Evolutionary conservation across 129 eudicot genomes (phyloP).

Genomic region (Saussurea involucrata): DNA sequence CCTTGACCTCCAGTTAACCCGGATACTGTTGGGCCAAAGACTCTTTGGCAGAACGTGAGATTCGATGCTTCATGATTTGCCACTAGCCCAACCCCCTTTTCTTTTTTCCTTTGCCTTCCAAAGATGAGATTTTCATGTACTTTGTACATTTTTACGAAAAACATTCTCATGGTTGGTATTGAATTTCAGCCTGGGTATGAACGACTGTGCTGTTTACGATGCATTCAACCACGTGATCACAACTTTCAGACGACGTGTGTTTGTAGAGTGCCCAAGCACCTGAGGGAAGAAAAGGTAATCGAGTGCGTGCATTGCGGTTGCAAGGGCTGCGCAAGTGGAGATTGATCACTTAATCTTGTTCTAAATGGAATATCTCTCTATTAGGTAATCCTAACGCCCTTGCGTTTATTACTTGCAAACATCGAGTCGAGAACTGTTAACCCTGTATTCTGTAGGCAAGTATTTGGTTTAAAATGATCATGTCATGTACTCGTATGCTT

Average conservation of each 20-base stretch:
- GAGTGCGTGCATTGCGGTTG: constrained; percentile 92
- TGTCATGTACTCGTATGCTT: constrained; percentile 13
- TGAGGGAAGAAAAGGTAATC: constrained; percentile 72
- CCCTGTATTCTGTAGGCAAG: constrained; percentile 5
- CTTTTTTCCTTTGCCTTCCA: too few relatives aligned
- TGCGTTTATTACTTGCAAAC: constrained; percentile 11
- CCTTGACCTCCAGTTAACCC: neutral
- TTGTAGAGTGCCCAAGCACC: constrained; percentile 75
- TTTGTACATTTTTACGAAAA: neutral
- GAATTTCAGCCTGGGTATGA: constrained; percentile 76
- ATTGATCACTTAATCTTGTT: constrained; percentile 20
- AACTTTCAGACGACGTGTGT: constrained; percentile 76
- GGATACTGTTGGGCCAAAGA: neutral
- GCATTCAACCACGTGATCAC: constrained; percentile 89
- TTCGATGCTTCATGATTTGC: neutral
- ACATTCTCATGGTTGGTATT: constrained; percentile 14
- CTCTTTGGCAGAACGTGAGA: neutral
- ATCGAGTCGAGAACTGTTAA: neutral
- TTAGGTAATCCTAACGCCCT: neutral
- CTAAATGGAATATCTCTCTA: neutral
- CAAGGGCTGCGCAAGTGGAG: constrained; percentile 85
- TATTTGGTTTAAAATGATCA: constrained; percentile 1
- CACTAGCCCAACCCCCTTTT: too few relatives aligned
- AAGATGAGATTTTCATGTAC: too few relatives aligned
- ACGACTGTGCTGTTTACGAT: constrained; percentile 70